These are phyloP conservation scores for Amaranthus cruentus DNA, from an alignment of 148 eudicot species.

Conservation along the genomic window DNA sequence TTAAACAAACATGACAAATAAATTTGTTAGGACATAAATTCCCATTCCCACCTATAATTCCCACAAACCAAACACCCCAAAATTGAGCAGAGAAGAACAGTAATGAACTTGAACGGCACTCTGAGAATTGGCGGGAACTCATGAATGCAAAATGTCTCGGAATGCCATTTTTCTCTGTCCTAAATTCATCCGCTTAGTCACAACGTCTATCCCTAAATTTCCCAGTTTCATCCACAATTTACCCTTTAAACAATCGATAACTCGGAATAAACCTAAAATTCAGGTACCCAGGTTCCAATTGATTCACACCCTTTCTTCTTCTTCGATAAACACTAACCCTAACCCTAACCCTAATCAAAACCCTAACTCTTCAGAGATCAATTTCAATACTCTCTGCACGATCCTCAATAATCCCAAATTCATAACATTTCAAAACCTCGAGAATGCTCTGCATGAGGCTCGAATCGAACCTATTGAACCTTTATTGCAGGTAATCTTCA, in stretches of 20 bases:
- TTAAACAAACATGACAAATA: too few relatives aligned
- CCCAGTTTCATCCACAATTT: constrained; percentile 12
- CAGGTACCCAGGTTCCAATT: constrained; percentile 14
- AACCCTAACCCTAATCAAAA: constrained; percentile 19
- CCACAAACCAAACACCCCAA: too few relatives aligned
- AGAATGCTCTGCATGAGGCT: constrained; percentile 33
- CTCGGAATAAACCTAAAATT: neutral
- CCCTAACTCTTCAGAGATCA: constrained; percentile 26
- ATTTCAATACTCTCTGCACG: constrained; percentile 34
- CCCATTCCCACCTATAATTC: too few relatives aligned
- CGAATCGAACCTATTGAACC: constrained; percentile 28
- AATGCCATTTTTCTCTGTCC: constrained; percentile 20
- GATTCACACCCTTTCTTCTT: constrained; percentile 15
- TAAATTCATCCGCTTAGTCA: constrained; percentile 20
- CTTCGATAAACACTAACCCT: constrained; percentile 31
- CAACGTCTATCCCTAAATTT: constrained; percentile 21
- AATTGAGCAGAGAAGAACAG: neutral
- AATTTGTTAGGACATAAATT: too few relatives aligned
- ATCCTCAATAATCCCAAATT: constrained; percentile 36
- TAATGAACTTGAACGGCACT: constrained; percentile 7
- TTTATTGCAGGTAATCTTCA: constrained; percentile 37
- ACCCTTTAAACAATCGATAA: constrained; percentile 16
- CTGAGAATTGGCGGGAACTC: constrained; percentile 21
- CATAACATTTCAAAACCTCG: constrained; percentile 34
- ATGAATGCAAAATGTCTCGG: constrained; percentile 16